A percentile compares a stretch with the other conserved stretches of the same genome.
These are phyloP conservation scores for Skeletonema menzelii DNA, from an alignment of 108 stramenopile species.

Conservation along the genomic window DNA sequence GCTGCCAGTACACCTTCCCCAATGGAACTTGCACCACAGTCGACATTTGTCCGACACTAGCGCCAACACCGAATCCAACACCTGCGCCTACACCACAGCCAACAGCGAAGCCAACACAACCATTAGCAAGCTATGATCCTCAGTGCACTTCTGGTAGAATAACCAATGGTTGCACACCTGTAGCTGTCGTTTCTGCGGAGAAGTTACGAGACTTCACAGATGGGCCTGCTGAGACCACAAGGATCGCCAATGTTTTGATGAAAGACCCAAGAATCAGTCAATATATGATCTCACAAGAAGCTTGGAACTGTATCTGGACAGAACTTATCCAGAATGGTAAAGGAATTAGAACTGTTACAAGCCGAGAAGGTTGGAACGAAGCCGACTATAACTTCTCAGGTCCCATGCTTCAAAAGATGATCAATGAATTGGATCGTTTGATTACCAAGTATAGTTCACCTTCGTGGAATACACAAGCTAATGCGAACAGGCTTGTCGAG, in stretches of 20 bases:
- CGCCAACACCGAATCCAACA: neutral
- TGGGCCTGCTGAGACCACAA: neutral
- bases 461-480: neutral
- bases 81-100: conserved; percentile 6
- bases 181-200: conserved; percentile 10
- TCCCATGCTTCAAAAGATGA: conserved; percentile 14
- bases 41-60: neutral
- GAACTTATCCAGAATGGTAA: conserved; percentile 4
- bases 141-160: conserved; percentile 10
- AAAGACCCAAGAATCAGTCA: neutral
- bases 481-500: conserved; percentile 1
- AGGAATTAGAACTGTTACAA: neutral
- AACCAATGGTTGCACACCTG: conserved; percentile 9
- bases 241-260: conserved; percentile 6
- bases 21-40: neutral
- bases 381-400: neutral
- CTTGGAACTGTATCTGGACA: conserved; percentile 3
- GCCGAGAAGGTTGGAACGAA: neutral
- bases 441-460: conserved; percentile 12
- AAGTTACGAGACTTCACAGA: conserved; percentile 8
- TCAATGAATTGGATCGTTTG: conserved; percentile 10
- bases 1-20: conserved; percentile 1
- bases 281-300: conserved; percentile 7
- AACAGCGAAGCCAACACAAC: neutral
- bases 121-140: conserved; percentile 6